These are phyloP conservation scores for Paramyrothecium roridum DNA, from an alignment of 2,329 filamentous ascomycete genomes.

Conservation along the genomic window DNA sequence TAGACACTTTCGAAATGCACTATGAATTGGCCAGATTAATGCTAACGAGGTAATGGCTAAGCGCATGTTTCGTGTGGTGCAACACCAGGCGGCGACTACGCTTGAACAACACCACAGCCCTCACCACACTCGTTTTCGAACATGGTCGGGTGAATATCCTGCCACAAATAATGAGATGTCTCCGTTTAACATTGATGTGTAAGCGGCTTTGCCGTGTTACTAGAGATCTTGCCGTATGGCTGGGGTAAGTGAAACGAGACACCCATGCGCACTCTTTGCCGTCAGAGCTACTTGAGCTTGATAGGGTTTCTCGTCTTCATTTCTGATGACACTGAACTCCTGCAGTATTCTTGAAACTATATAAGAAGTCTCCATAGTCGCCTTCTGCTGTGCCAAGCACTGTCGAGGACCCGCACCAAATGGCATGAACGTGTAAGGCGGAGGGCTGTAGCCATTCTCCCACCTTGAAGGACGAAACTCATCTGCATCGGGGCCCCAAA, in stretches of 20 bases:
- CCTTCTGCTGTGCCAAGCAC: not conserved
- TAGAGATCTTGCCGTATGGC: not conserved
- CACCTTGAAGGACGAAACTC: slow-evolving; percentile 3
- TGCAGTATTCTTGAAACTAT: not conserved
- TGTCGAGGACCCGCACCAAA: slow-evolving; percentile 1
- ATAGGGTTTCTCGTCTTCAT: not conserved
- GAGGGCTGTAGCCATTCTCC: slow-evolving; percentile 2
- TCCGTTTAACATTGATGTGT: no score
- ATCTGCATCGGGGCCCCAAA: slow-evolving; percentile 2
- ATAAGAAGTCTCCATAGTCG: not conserved
- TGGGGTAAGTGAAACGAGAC: not conserved
- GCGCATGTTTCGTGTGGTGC: no score
- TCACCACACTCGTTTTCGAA: no score
- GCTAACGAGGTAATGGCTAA: no score
- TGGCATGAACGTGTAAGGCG: slow-evolving; percentile 7
- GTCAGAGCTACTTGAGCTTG: not conserved
- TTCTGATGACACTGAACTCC: not conserved
- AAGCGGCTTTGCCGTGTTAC: no score
- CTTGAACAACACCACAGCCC: no score
- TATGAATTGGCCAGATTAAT: no score
- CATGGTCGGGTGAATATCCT: no score
- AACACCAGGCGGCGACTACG: no score
- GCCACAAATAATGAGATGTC: no score
- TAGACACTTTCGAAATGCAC: no score
- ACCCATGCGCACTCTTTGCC: not conserved